Percentiles rank a stretch among this genome's conserved stretches.
Conservation (phyloP, 768 basidiomycete genomes). For the Xerocomellus dryophilus region DNA sequence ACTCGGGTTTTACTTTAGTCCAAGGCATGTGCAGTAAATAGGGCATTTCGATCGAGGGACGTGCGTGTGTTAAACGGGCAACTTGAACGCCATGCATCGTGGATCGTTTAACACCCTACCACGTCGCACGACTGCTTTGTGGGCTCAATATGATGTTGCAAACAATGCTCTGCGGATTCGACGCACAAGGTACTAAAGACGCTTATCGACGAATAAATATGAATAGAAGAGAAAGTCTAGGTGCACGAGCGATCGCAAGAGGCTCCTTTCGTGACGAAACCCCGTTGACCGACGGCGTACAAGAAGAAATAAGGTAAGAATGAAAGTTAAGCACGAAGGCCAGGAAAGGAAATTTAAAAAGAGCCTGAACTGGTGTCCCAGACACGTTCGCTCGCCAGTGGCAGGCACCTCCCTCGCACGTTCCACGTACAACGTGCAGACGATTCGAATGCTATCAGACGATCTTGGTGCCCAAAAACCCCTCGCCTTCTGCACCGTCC, state of each 20-base stretch:
- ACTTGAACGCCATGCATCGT: not conserved
- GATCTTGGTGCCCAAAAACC: constrained; percentile 28
- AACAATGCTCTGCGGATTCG: no score
- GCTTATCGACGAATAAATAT: not conserved
- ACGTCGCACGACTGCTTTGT: no score
- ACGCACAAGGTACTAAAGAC: not conserved
- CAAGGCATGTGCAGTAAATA: no score
- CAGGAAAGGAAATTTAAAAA: not conserved
- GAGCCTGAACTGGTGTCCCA: not conserved
- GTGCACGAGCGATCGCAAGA: not conserved
- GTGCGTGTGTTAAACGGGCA: no score
- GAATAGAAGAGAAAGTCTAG: not conserved
- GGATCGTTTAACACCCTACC: not conserved
- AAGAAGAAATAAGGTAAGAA: not conserved
- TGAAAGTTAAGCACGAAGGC: not conserved
- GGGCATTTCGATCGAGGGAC: no score
- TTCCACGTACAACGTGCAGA: not conserved
- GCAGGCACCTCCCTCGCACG: not conserved
- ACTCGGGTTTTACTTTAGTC: no score
- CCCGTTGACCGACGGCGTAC: not conserved
- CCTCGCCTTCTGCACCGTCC: constrained; percentile 33
- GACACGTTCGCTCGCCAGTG: not conserved
- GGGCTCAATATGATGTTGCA: not conserved
- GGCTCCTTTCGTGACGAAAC: not conserved
- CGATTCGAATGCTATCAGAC: constrained; percentile 6